Evolutionary conservation across 2,329 filamentous ascomycete species (phyloP).

Genomic region (Hymenoscyphus repandus): DNA sequence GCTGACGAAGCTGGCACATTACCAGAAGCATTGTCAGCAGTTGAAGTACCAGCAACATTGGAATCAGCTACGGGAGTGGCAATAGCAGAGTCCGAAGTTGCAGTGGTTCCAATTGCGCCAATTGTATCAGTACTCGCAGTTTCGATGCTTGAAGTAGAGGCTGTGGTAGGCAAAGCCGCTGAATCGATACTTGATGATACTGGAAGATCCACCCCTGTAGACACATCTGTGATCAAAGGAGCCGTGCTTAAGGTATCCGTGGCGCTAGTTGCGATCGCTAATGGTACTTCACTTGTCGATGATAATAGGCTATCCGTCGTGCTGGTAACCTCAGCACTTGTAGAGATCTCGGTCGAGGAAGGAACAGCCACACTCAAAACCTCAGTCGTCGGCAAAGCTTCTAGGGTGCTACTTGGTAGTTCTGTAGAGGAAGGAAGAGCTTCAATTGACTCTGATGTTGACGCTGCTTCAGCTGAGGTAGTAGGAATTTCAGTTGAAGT

Average conservation of each 20-base stretch:
- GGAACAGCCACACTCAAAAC: neutral
- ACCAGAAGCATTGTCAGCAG: neutral
- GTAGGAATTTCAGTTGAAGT: too few relatives aligned
- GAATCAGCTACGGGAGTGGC: neutral
- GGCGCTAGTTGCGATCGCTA: neutral
- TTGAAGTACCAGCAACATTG: neutral
- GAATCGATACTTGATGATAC: neutral
- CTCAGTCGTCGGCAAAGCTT: neutral
- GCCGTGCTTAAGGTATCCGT: neutral
- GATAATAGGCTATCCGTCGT: neutral
- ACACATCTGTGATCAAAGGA: neutral
- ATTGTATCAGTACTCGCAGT: neutral
- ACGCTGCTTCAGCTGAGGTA: neutral
- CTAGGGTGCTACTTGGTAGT: neutral
- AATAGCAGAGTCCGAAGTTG: neutral
- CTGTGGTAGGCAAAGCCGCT: neutral
- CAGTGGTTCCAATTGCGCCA: neutral
- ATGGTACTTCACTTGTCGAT: neutral
- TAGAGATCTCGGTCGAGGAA: neutral
- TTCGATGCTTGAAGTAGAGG: neutral
- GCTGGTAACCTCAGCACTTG: neutral
- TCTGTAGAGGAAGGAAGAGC: neutral
- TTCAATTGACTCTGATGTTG: neutral
- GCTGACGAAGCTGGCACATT: neutral
- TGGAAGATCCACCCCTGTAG: neutral